Evolutionary conservation across 2,329 filamentous ascomycete genomes (phyloP), one percentile per base, ranked within the genome.

Genomic region (Aureobasidium pullulans): DNA sequence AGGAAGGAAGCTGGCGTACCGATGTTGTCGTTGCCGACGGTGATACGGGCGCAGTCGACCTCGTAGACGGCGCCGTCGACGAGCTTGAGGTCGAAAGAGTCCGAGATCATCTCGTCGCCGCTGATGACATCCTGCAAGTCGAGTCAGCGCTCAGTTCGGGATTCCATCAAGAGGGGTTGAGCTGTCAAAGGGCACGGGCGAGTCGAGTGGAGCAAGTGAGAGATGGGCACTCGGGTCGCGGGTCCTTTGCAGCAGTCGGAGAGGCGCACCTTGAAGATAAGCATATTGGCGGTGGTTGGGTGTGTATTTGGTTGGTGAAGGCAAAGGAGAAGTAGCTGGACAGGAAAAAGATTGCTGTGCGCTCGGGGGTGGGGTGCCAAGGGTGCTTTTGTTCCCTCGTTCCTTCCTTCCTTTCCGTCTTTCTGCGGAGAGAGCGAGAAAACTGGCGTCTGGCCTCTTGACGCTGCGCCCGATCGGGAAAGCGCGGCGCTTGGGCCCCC

Each of bases 91-190:
- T 91, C 81, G 81, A 87, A 96, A 68, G 89, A 94, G 80, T 97
- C 93, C 72, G 94, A 95, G 85, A 97, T 86, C 76, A 99, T 84
- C 87, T 99, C 94, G 80, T 96, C 93, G 66, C 80, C 89, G 77
- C 84, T 89, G 77, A 96, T 75, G 70, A 94, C 79, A 75, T 99
- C 94, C 94, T 99, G 70, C 62, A 36, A 53, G 53, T 49, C 42
- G 47, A 61, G 60, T 62, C 49, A 60, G 62, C 36, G 42, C 16
- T 2, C 32, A 36, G 57, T 13, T 64, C 67, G 65, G 65, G 65
- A 13, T 13, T 10, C 7, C 37, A 46, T 23, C 23, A 4, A 4
- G 46, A 53, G 47, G 37, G 46, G 40, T 43, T 48, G 43, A 40
- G 43, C 44, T 42, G 54, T 31, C 47, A 37, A 43, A 16, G 40